These are phyloP conservation scores for Phoenix dactylifera DNA, from an alignment of 176 grass and related monocot species.

Conservation along the genomic window DNA sequence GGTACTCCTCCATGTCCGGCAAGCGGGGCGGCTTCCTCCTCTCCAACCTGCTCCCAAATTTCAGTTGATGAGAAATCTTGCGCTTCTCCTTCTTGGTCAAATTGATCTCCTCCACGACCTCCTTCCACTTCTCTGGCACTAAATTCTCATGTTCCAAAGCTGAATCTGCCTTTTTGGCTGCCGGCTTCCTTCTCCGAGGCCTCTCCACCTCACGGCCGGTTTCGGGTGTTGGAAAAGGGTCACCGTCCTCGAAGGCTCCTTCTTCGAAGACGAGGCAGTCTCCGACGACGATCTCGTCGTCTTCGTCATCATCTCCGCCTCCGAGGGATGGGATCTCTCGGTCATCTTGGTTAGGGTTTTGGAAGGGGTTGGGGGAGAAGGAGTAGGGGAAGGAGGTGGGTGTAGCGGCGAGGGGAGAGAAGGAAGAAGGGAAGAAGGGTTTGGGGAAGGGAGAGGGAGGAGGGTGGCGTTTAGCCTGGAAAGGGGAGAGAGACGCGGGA, in stretches of 20 bases:
- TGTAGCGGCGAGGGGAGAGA: constrained; percentile 13
- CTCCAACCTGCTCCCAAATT: constrained; percentile 66
- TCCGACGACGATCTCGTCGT: constrained; percentile 58
- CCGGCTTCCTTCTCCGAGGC: constrained; percentile 12
- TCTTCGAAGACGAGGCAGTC: constrained; percentile 97
- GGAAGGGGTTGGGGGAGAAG: constrained; percentile 6
- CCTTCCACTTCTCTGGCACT: constrained; percentile 72
- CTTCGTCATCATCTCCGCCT: constrained; percentile 20
- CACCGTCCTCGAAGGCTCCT: constrained; percentile 60
- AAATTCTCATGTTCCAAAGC: constrained; percentile 28
- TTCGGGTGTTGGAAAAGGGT: constrained; percentile 6
- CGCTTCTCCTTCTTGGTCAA: constrained; percentile 94
- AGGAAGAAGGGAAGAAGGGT: constrained; percentile 2
- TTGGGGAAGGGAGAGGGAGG: background rate
- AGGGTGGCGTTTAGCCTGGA: background rate
- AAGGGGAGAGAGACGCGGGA: constrained; percentile 16
- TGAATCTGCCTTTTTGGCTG: background rate
- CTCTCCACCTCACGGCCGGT: background rate
- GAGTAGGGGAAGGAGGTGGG: constrained; percentile 12
- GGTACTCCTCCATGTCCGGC: constrained; percentile 40
- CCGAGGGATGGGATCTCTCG: too few species aligned
- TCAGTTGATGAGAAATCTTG: constrained; percentile 64
- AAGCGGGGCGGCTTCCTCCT: constrained; percentile 45
- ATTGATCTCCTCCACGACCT: constrained; percentile 75
- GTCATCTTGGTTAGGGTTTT: constrained; percentile 1